Base-by-base conservation (phyloP, 2,329 filamentous ascomycete species). In the Sporothrix curviconia region DNA sequence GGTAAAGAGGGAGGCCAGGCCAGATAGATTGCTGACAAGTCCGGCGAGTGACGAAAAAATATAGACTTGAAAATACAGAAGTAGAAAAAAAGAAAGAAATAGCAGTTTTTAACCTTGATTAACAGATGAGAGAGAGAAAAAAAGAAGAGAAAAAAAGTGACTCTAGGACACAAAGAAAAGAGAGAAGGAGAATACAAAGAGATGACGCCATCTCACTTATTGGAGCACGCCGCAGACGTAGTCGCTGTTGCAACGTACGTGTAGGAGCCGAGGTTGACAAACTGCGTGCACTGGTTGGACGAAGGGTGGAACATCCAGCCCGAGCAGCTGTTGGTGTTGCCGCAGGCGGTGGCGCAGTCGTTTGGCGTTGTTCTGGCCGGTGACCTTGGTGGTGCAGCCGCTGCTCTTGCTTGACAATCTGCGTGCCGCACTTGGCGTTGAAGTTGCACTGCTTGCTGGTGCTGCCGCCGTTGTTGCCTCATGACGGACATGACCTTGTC, bases 341-440 rank as follows among this genome's bases (percentile, higher is more conserved):
- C 55, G 50, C 59, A 61, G 17, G 54, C 47, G 39, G 43, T n/a
- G 3, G 51, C 43, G 52, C 59, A 60, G 15, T 12, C 30, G 17
- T 11, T n/a, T 12, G n/a, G 28, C 44, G 30, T n/a, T 32, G 9
- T 3, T 7, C 42, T 39, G n/a, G 9, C n/a, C n/a, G 12, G 42
- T 32, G 32, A 34, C 24, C 53, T 30, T 32, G 28, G 50, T 24
- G 11, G 8, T 14, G 30, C 39, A 51, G 43, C 32, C 22, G 40
- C 3, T 19, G 50, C n/a, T 22, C 46, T 2, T 22, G 17, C 7
- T 49, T 14, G 30, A 28, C n/a, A 15, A 58, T 19, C n/a, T n/a
- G 9, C 6, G 39, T 34, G 53, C 15, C 19, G 49, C 55, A 60
- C 15, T 46, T 42, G 42, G 60, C 32, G 30, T 47, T 39, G 50